Evolutionary conservation across 768 basidiomycete genomes (phyloP), one percentile per base, ranked within the genome.

Genomic region (Mycena galericulata): DNA sequence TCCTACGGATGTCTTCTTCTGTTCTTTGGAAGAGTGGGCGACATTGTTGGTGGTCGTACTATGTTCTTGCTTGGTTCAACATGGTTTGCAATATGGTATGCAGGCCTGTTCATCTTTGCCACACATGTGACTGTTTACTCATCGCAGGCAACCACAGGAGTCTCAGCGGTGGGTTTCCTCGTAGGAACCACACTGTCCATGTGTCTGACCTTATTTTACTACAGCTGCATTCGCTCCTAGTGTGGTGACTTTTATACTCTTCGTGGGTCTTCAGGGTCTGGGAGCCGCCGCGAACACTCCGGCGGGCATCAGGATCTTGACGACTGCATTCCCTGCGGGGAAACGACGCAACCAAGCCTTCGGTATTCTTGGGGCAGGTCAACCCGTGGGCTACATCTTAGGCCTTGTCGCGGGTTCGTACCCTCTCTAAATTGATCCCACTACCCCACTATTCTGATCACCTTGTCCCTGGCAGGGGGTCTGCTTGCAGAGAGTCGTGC

Each of bases 241-340:
- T 55, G 59, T 69, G 26, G 54, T 54, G 4, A 10, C 68, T 22
- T 71, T 79, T 57, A 79, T 76, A 40, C 26, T 75, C 32, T 74
- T 76, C 60, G 66, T 75, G 53, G 78, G 75, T 6, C 43, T 77
- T 36, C 49, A 67, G 47, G 77, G 77, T 11, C 50, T 79, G 4
- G 77, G 77, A 17, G 75, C 76, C 50, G 76, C 78, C 20, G 77
- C 78, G 6, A 77, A 79, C 60, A 77, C 78, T 2, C 78, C 76
- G 0, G 70, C 74, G 15, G 75, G 74, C 45, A 59, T 64, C 65
- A 56, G 65, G 10, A 32, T 78, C n/a, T 70, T 77, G 40, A 69
- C 72, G 0, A 68, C 71, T 17, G 67, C 74, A 49, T 77, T 79
- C 55, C 72, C 77, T 17, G 64, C 65, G 6, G 78, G 78, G 3